Evolutionary conservation across 768 basidiomycete species (phyloP).

Genomic region (Leucogyrophana mollusca): DNA sequence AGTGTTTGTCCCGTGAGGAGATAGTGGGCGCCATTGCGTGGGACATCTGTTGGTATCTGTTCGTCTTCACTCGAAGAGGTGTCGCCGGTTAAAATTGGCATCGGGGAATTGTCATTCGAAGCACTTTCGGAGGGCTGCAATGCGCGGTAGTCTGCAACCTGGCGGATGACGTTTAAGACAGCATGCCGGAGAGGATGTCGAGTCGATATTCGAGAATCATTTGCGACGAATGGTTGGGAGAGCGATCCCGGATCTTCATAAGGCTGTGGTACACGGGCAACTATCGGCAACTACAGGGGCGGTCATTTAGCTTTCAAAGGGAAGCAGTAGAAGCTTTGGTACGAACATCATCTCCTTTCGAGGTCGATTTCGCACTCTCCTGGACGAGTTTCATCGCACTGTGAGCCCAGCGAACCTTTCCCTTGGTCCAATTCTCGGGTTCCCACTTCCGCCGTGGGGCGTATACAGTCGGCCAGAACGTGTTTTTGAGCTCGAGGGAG

Average conservation of each 20-base stretch:
- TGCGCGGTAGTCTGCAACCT: constrained; percentile 58
- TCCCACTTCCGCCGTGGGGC: constrained; percentile 70
- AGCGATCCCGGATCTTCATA: constrained; percentile 32
- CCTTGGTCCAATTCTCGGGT: constrained; percentile 62
- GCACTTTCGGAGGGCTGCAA: constrained; percentile 9
- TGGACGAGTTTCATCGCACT: constrained; percentile 57
- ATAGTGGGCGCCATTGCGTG: constrained; percentile 74
- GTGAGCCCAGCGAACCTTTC: constrained; percentile 72
- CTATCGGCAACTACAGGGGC: constrained; percentile 64
- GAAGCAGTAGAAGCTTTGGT: neutral
- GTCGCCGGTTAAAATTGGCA: neutral
- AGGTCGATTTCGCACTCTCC: constrained; percentile 46
- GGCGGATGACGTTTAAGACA: constrained; percentile 70
- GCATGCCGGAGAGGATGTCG: constrained; percentile 85
- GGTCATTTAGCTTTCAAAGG: neutral
- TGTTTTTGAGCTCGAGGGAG: constrained; percentile 64
- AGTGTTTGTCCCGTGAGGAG: constrained; percentile 81
- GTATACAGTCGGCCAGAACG: constrained; percentile 86
- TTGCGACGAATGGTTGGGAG: constrained; percentile 45
- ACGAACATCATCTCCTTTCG: constrained; percentile 62
- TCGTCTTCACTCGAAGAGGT: no score
- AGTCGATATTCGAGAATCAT: constrained; percentile 70
- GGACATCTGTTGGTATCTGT: constrained; percentile 11
- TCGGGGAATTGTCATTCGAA: constrained; percentile 4
- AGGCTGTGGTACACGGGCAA: constrained; percentile 64